These are phyloP conservation scores for Rhinocladiella similis DNA, from an alignment of 2,329 filamentous ascomycete species.

Conservation along the genomic window DNA sequence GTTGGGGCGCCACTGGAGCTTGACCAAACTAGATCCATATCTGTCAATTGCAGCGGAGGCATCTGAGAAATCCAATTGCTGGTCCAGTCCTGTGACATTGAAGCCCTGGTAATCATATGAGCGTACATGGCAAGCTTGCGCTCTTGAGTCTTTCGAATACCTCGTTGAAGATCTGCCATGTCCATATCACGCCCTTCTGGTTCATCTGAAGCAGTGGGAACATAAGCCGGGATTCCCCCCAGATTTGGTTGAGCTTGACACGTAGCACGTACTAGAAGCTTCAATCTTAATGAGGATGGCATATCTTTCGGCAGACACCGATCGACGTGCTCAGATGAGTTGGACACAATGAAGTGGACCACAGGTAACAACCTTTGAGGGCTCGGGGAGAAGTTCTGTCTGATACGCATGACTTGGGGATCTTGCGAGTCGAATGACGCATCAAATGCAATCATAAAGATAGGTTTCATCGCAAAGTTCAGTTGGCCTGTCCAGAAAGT, in stretches of 20 bases:
- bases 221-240: constrained; percentile 23
- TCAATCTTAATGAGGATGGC: constrained; percentile 25
- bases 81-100: constrained; percentile 38
- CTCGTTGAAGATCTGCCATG: constrained; percentile 34
- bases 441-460: constrained; percentile 46
- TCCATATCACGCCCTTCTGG: constrained; percentile 28
- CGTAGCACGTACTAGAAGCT: constrained; percentile 26
- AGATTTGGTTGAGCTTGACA: constrained; percentile 26
- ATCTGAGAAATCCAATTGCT: constrained; percentile 40
- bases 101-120: constrained; percentile 19
- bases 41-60: constrained; percentile 39
- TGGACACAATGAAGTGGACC: constrained; percentile 46
- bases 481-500: constrained; percentile 37
- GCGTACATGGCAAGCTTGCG: constrained; percentile 22
- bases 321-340: constrained; percentile 48
- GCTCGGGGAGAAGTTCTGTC: constrained; percentile 37
- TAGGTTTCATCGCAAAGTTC: constrained; percentile 36
- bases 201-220: constrained; percentile 24
- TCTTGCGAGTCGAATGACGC: constrained; percentile 41
- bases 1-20: constrained; percentile 18
- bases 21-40: constrained; percentile 29
- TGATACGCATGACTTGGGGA: constrained; percentile 41
- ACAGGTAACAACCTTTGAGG: constrained; percentile 39
- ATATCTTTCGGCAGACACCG: constrained; percentile 39
- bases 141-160: constrained; percentile 31